Evolutionary conservation across 1,284 basidiomycete genomes (phyloP), one percentile per base, ranked within the genome.

Genomic region (Ustilago nuda): DNA sequence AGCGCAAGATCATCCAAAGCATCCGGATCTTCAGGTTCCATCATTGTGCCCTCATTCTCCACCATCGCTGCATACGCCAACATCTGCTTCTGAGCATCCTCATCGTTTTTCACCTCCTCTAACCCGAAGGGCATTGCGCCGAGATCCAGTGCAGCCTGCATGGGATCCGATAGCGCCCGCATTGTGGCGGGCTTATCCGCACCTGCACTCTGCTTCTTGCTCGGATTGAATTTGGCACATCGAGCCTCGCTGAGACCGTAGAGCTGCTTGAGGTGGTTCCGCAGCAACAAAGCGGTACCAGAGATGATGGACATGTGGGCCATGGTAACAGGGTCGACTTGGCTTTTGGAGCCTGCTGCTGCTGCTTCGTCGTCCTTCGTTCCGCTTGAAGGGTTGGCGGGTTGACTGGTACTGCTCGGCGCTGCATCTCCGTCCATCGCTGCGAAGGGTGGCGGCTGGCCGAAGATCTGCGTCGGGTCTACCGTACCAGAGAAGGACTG

Each of bases 221-320:
- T 64, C n/a, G 80, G 74, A 13, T 76, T 78, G 66, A 76, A 80
- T 45, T 82, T 82, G 62, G 67, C 72, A 56, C 76, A 80, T 41
- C 73, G 73, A 55, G 71, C 69, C 45, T 84, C 82, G 33, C 71
- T 67, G 1, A 85, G 65, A 2, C 72, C 66, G 69, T 82, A 85
- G 33, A 82, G 54, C 32, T 65, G 62, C 66, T 82, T 82, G 46
- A 85, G 76, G 36, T 84, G 83, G 56, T 79, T 71, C 23, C 80
- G 78, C 53, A 84, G 77, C 30, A 79, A 37, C 13, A 82, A 61
- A 0, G 72, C 73, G 0, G 72, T 72, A 17, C 79, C 76, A 19
- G 81, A 63, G 30, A 84, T 69, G 23, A 76, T 43, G 11, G 76
- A 75, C 69, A 77, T 74, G 27, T 71, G 61, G n/a, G 76, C 76